Evolutionary conservation across 2,329 filamentous ascomycete species (phyloP), one percentile per base, ranked within the genome.

Genomic region (Neurospora sp.): DNA sequence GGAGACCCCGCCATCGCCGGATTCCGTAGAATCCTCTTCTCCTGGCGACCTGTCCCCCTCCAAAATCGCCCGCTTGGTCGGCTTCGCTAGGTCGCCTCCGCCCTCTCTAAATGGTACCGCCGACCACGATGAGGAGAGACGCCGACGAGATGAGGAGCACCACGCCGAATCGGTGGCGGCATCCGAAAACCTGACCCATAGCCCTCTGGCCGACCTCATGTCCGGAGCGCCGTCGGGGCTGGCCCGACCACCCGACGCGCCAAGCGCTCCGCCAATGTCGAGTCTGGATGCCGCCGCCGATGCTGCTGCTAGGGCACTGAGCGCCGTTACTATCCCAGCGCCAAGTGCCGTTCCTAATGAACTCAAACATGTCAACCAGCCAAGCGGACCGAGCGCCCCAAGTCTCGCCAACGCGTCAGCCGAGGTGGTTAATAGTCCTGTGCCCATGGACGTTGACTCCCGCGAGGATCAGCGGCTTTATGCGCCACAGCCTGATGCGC

Each of bases 201-300:
- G 80, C 71, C 85, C 82, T 39, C 79, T 89, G 38, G 81, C 83
- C 28, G 85, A 85, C 23, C 80, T 89, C 66, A 83, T 88, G 80
- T 84, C 86, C 41, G 83, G 83, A 65, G 83, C 80, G 69, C 82
- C 83, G 33, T 79, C 84, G 72, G 81, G 81, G 66, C 85, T 88
- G 81, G 88, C 85, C 77, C 85, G 85, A 71, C 80, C 85, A n/a
- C 80, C 83, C 69, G 86, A 88, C 77, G 83, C 82, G 72, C 82
- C 84, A n/a, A 70, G 70, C 12, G 73, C 73, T 23, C 69, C 72
- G 33, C 65, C 69, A 37, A 68, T 71, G 8, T 37, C 72, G 36
- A 71, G 81, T 77, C 72, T 82, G 1, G 83, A 82, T 12, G 81
- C 82, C 19, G 78, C 80, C 66, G 83, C 83, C 77, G 82, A 83